Evolutionary conservation across 2,329 filamentous ascomycete genomes (phyloP), one percentile per base, ranked within the genome.

Genomic region (Xylariaceae sp.): DNA sequence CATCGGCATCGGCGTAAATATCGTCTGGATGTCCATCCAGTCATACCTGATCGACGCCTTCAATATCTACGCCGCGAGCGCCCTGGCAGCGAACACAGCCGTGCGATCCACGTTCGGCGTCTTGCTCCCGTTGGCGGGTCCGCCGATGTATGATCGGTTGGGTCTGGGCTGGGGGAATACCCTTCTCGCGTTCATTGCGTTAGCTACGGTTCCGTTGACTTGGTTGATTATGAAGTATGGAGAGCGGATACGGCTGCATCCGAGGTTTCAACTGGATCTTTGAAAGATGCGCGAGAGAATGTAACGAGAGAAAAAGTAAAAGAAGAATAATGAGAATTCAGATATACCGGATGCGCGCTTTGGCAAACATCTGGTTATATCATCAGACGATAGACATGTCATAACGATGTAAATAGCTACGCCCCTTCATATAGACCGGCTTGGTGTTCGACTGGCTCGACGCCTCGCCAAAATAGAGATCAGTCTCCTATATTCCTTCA

Each of bases 21-120:
- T 73, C 2, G 69, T 75, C 1, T 77, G 76, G 55, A 80, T 84
- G 76, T 74, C 76, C 0, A 72, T 81, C n/a, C 78, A 81, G 56
- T 80, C 80, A 2, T 88, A 87, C 64, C 73, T 86, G 3, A 79
- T 86, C 11, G 83, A 87, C 57, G 77, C 79, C 10, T 75, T 73
- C 55, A 71, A 67, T 23, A 66, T 72, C 44, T 74, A 76, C 59
- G 74, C 75, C 0, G 74, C 75, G 3, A 74, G 71, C 11, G 74
- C 73, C 0, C 77, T 87, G 1, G 84, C 85, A 0, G 84, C 83
- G 0, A 84, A 77, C 57, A 83, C 82, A 0, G 77, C 86, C 0
- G 71, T 86, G 2, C 72, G 83, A 47, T 73, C 69, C 3, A 63
- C 82, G 0, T 73, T 80, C 56, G 84, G 82, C 15, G 82, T 78